These are phyloP conservation scores for Calocybe indica DNA, from an alignment of 768 basidiomycete species.

Conservation along the genomic window DNA sequence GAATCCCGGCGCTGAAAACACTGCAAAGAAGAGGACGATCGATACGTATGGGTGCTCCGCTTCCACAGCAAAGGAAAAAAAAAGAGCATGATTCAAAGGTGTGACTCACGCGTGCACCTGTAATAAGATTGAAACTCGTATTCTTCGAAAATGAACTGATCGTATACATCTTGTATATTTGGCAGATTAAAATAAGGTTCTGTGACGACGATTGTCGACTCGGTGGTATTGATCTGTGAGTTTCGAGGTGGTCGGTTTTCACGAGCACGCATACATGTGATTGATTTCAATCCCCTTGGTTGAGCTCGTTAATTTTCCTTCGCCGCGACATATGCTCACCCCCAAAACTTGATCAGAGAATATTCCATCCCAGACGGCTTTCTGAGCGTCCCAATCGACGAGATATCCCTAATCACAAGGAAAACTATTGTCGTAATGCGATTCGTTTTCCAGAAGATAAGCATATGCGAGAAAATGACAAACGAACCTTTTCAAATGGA, in stretches of 20 bases:
- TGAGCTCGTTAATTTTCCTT: no score
- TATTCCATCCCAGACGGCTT: constrained; percentile 88
- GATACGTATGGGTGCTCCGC: no score
- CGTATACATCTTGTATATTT: constrained; percentile 87
- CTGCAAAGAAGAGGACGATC: neutral
- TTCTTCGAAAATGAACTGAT: constrained; percentile 95
- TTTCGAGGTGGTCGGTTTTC: constrained; percentile 5
- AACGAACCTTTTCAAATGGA: constrained; percentile 80
- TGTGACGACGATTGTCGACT: constrained; percentile 77
- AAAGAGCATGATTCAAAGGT: no score
- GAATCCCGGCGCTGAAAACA: constrained; percentile 7
- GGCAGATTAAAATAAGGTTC: constrained; percentile 94
- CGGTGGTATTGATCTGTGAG: constrained; percentile 62
- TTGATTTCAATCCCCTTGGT: neutral
- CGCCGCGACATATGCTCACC: constrained; percentile 28
- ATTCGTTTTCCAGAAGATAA: constrained; percentile 2
- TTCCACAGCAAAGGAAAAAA: no score
- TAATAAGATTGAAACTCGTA: constrained; percentile 86
- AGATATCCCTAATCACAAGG: constrained; percentile 67
- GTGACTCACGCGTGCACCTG: constrained; percentile 70
- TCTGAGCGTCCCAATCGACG: constrained; percentile 94
- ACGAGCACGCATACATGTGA: neutral
- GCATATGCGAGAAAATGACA: neutral
- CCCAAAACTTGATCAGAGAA: constrained; percentile 70
- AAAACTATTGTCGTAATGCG: constrained; percentile 5